These are phyloP conservation scores for Nigrospora oryzae DNA, from an alignment of 2,329 filamentous ascomycete species.

Conservation along the genomic window DNA sequence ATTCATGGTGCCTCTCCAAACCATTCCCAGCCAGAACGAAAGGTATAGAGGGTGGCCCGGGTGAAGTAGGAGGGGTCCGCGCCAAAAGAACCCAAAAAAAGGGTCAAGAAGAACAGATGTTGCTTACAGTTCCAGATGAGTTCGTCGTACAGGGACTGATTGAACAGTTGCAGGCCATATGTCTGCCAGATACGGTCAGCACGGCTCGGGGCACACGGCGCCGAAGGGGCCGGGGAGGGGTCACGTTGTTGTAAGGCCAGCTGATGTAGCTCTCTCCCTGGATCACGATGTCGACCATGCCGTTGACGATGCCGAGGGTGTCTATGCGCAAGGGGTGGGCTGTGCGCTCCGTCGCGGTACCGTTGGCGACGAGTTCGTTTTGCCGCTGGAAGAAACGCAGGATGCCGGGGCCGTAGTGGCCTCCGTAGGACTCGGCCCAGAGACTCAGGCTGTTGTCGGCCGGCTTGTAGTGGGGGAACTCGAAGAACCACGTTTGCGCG, in stretches of 20 bases:
- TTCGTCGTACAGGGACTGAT: conserved; percentile 1
- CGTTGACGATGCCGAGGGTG: conserved; percentile 47
- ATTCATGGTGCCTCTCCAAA: neutral
- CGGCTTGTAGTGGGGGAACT: conserved; percentile 46
- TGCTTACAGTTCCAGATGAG: neutral
- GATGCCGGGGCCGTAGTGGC: conserved; percentile 22
- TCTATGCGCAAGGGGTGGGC: conserved; percentile 21
- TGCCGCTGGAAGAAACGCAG: conserved; percentile 20
- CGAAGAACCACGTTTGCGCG: conserved; percentile 45
- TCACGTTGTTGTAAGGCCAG: conserved; percentile 35
- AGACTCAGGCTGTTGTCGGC: conserved; percentile 46
- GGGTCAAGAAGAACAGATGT: no score
- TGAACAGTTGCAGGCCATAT: conserved; percentile 4
- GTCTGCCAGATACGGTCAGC: conserved; percentile 4
- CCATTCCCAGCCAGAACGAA: no score
- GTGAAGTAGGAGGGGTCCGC: no score
- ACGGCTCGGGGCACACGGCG: neutral
- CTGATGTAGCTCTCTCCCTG: conserved; percentile 34
- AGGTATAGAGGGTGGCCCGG: no score
- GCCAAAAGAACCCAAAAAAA: no score
- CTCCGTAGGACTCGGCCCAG: conserved; percentile 24
- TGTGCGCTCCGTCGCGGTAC: conserved; percentile 15
- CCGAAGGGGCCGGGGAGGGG: no score
- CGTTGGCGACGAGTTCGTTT: conserved; percentile 20
- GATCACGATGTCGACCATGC: conserved; percentile 38